Conservation (phyloP, 495 filamentous ascomycete genomes). For the Xylaria castorea region DNA sequence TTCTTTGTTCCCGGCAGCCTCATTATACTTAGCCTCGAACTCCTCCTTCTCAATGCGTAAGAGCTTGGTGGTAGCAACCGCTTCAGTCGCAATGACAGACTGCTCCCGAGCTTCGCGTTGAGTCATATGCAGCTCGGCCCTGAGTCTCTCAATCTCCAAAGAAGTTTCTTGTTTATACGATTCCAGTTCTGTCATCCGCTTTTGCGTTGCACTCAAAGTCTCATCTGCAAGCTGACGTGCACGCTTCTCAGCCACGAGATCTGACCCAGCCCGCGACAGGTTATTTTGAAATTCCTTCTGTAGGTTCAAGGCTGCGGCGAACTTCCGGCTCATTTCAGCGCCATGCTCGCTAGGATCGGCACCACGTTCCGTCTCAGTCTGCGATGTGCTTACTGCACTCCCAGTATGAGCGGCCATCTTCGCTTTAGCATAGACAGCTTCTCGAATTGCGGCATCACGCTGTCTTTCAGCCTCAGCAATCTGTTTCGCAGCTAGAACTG, state of each 20-base stretch:
- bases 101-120: conserved; percentile 81
- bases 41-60: conserved; percentile 85
- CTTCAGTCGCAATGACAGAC: conserved; percentile 74
- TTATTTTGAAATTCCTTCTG: conserved; percentile 78
- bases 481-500: conserved; percentile 79
- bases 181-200: conserved; percentile 82
- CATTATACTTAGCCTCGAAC: conserved; percentile 70
- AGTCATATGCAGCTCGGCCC: conserved; percentile 79
- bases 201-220: conserved; percentile 80
- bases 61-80: conserved; percentile 72
- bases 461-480: conserved; percentile 94
- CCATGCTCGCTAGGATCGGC: conserved; percentile 66
- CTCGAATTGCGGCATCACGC: conserved; percentile 86
- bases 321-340: conserved; percentile 79
- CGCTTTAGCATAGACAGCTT: conserved; percentile 93
- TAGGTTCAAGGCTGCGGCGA: conserved; percentile 77
- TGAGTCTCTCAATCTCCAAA: conserved; percentile 81
- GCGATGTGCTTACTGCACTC: conserved; percentile 72
- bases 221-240: conserved; percentile 87
- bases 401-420: conserved; percentile 81
- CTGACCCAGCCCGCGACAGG: conserved; percentile 67
- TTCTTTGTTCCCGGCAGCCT: conserved; percentile 69
- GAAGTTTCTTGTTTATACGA: conserved; percentile 78
- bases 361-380: conserved; percentile 69
- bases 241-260: conserved; percentile 80